Evolutionary conservation across 2,329 filamentous ascomycete genomes (phyloP).

Genomic region (Apiospora aurea): DNA sequence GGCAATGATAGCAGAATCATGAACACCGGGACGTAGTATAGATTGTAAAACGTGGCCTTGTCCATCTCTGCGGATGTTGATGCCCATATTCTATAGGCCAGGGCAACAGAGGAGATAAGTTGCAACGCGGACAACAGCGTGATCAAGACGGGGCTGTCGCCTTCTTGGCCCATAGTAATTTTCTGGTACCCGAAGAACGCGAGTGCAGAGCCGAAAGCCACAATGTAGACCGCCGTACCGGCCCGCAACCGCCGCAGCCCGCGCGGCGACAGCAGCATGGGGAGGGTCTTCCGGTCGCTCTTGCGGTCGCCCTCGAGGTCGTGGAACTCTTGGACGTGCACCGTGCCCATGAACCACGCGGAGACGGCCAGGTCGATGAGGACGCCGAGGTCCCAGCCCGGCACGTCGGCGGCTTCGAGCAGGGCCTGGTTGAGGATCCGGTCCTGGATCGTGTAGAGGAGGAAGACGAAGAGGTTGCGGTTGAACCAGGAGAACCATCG

Average conservation of each 20-base stretch:
- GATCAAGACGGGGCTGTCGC: neutral
- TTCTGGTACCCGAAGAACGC: neutral
- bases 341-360: neutral
- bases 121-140: neutral
- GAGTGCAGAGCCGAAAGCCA: neutral
- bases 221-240: neutral
- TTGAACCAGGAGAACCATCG: neutral
- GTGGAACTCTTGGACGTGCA: constrained; percentile 4
- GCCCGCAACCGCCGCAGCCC: neutral
- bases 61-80: neutral
- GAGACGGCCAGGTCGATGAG: neutral
- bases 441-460: neutral
- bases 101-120: neutral
- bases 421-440: neutral
- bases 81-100: neutral
- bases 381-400: neutral
- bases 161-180: neutral
- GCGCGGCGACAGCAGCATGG: neutral
- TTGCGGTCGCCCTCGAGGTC: neutral
- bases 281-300: neutral
- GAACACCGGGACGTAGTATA: neutral
- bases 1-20: neutral
- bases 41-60: neutral
- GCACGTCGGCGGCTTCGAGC: neutral
- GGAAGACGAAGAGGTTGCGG: neutral